phyloP scores from a whole-genome alignment of 257 asterid genomes.

The Fraxinus americana region DNA sequence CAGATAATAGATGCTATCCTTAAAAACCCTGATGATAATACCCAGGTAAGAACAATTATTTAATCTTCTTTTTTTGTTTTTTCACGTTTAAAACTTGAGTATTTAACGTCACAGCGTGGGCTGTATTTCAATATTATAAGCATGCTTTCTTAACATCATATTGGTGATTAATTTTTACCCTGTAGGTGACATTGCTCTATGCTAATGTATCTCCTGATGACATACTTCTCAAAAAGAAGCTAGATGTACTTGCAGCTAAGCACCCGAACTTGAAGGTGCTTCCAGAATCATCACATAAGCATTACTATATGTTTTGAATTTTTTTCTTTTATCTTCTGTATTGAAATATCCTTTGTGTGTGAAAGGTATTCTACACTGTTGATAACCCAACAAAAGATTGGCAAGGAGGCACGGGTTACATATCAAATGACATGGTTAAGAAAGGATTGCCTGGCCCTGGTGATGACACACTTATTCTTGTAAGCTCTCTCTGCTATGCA shows the following conservation, averaged over 20 bases:
- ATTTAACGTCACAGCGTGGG: neutral
- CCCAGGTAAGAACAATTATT: conserved; percentile 56
- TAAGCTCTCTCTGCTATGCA: conserved; percentile 48
- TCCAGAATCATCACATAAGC: conserved; percentile 15
- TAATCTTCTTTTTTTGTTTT: neutral
- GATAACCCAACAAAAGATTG: conserved; percentile 86
- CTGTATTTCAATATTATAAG: neutral
- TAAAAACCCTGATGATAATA: conserved; percentile 87
- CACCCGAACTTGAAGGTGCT: conserved; percentile 86
- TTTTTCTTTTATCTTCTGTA: neutral
- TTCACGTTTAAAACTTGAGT: neutral
- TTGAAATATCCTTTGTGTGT: conserved; percentile 11
- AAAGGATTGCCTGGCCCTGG: conserved; percentile 91
- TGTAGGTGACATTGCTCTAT: conserved; percentile 81
- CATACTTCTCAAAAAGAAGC: conserved; percentile 93
- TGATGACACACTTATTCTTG: conserved; percentile 82
- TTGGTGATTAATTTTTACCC: conserved; percentile 21
- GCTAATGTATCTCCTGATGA: conserved; percentile 97
- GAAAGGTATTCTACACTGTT: conserved; percentile 80
- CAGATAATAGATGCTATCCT: conserved; percentile 90
- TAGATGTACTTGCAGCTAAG: conserved; percentile 76
- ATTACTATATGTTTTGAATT: conserved; percentile 1
- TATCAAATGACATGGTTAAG: conserved; percentile 79
- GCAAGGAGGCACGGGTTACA: conserved; percentile 82
- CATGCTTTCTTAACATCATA: neutral